Percentiles rank a stretch among this genome's conserved stretches.
phyloP scores from a whole-genome alignment of 345 rosid genomes.

The Salix purpurea region DNA sequence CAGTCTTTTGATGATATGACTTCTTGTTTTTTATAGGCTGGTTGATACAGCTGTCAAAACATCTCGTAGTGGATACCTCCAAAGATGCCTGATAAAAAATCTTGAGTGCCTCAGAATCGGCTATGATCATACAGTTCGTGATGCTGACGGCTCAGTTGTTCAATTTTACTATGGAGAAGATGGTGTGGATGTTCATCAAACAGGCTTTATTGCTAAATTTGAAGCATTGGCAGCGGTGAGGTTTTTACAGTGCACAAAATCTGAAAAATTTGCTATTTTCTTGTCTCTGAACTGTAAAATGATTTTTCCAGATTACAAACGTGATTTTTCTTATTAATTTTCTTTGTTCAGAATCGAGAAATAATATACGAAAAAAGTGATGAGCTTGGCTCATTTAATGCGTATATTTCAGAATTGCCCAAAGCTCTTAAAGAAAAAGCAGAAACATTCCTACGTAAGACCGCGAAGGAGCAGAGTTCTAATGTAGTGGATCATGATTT shows the following conservation, averaged over 20 bases:
- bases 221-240: conserved; percentile 64
- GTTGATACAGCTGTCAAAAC: conserved; percentile 99
- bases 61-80: conserved; percentile 99
- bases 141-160: conserved; percentile 86
- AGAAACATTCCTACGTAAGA: conserved; percentile 45
- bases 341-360: conserved; percentile 64
- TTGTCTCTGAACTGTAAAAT: not conserved
- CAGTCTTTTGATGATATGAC: conserved; percentile 6
- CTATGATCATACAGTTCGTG: conserved; percentile 95
- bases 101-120: conserved; percentile 83
- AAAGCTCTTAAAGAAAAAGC: conserved; percentile 58
- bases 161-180: conserved; percentile 97
- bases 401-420: conserved; percentile 57
- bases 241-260: not conserved
- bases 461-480: not conserved
- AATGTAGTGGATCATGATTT: conserved; percentile 40
- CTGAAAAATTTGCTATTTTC: not conserved
- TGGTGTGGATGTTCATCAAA: conserved; percentile 89
- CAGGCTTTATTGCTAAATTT: conserved; percentile 74
- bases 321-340: not conserved
- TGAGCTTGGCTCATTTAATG: conserved; percentile 40
- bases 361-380: conserved; percentile 43
- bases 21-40: conserved; percentile 43
- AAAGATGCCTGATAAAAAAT: conserved; percentile 93
- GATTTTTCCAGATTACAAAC: not conserved